Evolutionary conservation across 805 yeast genomes (phyloP).

Genomic region (Nakazawaea ishiwadae): DNA sequence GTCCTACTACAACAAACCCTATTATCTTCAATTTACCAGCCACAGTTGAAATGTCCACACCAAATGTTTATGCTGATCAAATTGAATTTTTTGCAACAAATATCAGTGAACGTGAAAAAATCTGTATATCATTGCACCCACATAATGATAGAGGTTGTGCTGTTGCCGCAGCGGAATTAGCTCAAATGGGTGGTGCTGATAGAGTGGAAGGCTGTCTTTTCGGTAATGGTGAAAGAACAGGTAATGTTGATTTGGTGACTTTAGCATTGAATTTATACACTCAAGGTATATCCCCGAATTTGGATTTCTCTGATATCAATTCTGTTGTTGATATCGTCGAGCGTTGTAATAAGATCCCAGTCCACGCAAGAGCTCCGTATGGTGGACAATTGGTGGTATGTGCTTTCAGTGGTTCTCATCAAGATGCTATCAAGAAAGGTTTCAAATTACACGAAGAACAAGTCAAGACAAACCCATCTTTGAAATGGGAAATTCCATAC

Average conservation of each 20-base stretch:
- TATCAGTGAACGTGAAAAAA: constrained; percentile 61
- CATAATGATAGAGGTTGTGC: constrained; percentile 87
- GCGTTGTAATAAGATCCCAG: constrained; percentile 76
- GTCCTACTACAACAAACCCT: constrained; percentile 57
- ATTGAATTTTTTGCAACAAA: constrained; percentile 66
- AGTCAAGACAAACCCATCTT: constrained; percentile 29
- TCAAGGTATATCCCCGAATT: constrained; percentile 67
- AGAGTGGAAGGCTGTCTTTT: constrained; percentile 83
- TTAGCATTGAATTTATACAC: constrained; percentile 74
- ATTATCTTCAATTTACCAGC: constrained; percentile 82
- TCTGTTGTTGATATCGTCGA: constrained; percentile 70
- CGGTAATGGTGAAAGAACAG: constrained; percentile 87
- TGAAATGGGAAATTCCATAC: constrained; percentile 71
- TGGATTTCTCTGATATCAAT: constrained; percentile 66
- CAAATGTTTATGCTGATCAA: constrained; percentile 82
- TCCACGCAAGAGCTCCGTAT: constrained; percentile 75
- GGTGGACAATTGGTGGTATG: constrained; percentile 81
- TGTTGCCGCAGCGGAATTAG: constrained; percentile 85
- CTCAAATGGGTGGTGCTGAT: constrained; percentile 82
- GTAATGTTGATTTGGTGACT: constrained; percentile 79
- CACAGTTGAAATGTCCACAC: constrained; percentile 78
- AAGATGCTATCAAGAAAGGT: constrained; percentile 85
- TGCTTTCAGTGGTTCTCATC: constrained; percentile 84
- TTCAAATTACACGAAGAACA: constrained; percentile 45
- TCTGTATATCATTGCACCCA: constrained; percentile 74